These are phyloP conservation scores for Sclerotinia minor DNA, from an alignment of 2,329 filamentous ascomycete genomes.

Conservation along the genomic window DNA sequence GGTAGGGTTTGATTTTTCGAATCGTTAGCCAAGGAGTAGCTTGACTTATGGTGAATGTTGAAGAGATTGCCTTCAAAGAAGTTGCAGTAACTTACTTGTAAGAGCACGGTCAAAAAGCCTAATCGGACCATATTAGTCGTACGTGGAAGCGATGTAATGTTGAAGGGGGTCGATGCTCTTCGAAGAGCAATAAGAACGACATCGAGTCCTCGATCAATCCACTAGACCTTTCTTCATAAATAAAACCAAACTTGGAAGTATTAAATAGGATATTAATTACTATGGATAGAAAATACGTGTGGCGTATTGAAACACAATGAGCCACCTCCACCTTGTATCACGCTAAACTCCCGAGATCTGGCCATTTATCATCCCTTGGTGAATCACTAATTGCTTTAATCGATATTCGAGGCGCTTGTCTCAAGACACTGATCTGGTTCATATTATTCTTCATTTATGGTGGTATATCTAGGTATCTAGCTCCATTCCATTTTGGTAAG, in stretches of 20 bases:
- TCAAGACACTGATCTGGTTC: conserved; percentile 17
- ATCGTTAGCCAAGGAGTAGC: conserved; percentile 8
- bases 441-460: conserved; percentile 19
- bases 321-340: conserved; percentile 20
- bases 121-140: conserved; percentile 1
- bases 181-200: not conserved
- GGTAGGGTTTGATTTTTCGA: conserved; percentile 9
- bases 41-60: not conserved
- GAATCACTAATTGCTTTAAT: conserved; percentile 8
- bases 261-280: not conserved
- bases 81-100: conserved; percentile 18
- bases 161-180: conserved; percentile 4
- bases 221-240: conserved; percentile 15
- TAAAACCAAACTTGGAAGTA: not conserved
- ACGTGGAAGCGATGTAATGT: conserved; percentile 11
- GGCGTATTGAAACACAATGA: conserved; percentile 19
- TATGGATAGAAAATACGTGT: not conserved
- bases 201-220: too few species aligned
- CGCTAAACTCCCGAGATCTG: conserved; percentile 10
- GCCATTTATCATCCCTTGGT: not conserved
- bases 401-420: conserved; percentile 14
- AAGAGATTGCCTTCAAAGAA: conserved; percentile 7
- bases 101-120: conserved; percentile 1
- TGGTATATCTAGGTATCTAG: conserved; percentile 17
- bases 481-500: not conserved